These are phyloP conservation scores for Arabidopsis lyrata DNA, from an alignment of 441 rosid species.

Conservation along the genomic window DNA sequence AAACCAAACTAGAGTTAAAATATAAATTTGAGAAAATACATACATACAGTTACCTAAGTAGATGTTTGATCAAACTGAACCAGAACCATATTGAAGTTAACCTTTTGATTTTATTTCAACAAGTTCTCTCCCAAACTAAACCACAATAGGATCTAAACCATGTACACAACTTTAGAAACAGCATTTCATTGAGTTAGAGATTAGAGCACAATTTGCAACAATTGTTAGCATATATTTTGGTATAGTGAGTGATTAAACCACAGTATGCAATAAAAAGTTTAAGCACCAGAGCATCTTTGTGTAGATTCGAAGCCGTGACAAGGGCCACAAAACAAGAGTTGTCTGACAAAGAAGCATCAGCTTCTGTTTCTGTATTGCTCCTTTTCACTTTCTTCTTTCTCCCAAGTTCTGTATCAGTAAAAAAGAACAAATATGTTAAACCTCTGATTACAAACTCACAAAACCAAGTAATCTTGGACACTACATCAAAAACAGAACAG, in stretches of 20 bases:
- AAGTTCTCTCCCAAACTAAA: neutral
- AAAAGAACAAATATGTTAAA: neutral
- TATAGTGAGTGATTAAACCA: neutral
- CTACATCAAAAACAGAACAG: neutral
- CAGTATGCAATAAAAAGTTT: neutral
- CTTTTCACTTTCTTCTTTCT: neutral
- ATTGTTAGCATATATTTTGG: neutral
- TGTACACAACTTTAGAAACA: neutral
- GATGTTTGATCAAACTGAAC: neutral
- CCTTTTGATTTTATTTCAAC: neutral
- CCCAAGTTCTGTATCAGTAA: conserved; percentile 10
- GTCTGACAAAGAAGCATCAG: conserved; percentile 6
- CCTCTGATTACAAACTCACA: neutral
- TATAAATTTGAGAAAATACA: neutral
- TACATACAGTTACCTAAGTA: neutral
- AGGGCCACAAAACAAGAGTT: conserved; percentile 14
- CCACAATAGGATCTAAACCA: neutral
- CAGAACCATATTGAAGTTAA: neutral
- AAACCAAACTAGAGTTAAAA: neutral
- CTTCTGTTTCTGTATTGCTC: neutral
- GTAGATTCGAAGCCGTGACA: conserved; percentile 17
- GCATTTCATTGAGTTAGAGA: neutral
- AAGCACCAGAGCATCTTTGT: conserved; percentile 1
- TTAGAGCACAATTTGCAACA: neutral
- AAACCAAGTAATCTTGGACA: neutral